Evolutionary conservation across 768 basidiomycete species (phyloP), one percentile per base, ranked within the genome.

Genomic region (Russula brevipes): DNA sequence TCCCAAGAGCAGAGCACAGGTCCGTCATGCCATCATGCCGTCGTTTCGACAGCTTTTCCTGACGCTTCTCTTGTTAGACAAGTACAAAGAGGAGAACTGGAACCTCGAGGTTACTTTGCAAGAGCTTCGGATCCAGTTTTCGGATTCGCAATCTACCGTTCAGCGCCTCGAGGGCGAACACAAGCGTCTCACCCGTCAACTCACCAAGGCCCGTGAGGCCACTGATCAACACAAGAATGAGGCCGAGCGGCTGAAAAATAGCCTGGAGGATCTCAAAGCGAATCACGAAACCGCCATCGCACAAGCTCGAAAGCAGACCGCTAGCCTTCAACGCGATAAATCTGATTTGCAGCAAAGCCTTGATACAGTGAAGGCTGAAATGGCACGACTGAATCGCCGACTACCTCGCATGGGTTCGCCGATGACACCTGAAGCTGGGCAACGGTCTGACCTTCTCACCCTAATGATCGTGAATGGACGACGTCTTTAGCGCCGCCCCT

Each of bases 31-130:
- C 58, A 83, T 74, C 31, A 38, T 46, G n/a, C 44, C 35, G 24
- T 17, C 7, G 36, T n/a, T 45, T 55, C 24, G n/a, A 33, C 10
- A 50, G 11, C 54, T 3, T 39, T 31, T 51, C 33, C 59, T 51
- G 47, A 55, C 39, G 3, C 38, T 19, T 2, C 38, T 47, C 14
- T 41, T 41, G 14, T 49, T 31, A 88, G 96, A 98, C 73, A 93
- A 94, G 66, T 96, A 86, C 84, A 94, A 94, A 76, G 96, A 98
- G 76, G 94, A 95, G 76, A 98, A 97, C 73, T 98, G 97, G 97
- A 96, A 98, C 71, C 85, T 98, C 61, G 96, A 98, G 77, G 94
- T 98, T 54, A 83, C 84, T 16, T 78, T 94, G 35, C 96, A 98
- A 73, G 94, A 97, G 63, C 80, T 94, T 30, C 87, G 87, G 44